Evolutionary conservation across 495 filamentous ascomycete genomes (phyloP), one percentile per base, ranked within the genome.

Genomic region (Penicillium maclennaniae): DNA sequence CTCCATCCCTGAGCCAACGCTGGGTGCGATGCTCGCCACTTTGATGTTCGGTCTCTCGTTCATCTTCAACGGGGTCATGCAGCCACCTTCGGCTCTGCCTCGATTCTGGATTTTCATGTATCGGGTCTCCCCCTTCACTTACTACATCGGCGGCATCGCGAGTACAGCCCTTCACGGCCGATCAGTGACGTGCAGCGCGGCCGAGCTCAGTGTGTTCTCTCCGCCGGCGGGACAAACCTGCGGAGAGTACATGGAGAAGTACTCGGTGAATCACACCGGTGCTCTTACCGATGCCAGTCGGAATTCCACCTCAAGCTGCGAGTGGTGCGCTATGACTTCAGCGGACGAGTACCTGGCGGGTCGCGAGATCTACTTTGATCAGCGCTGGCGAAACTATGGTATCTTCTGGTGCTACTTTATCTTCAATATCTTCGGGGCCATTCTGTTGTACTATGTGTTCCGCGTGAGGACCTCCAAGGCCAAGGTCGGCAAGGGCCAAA

Each of bases 41-140:
- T 64, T 86, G 42, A 61, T 78, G 45, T 83, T 81, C 56, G 74
- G 77, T 56, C 72, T 85, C 47, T 74, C 64, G 34, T 75, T 80
- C 55, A 69, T 81, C 53, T 83, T 84, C 65, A 66, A 62, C 39
- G 71, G 71, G 71, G 82, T 89, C 31, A 77, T 91, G 62, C 79
- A 83, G 40, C 76, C 66, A 7, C 83, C 84, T 5, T 60, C 61
- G 19, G 73, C 69, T 4, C 65, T 87, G 4, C 84, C 85, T 3
- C 59, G 77, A 8, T 89, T 88, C 76, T 89, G 86, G 86, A 85
- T 85, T 51, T 89, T 88, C 75, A 85, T 88, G 81, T 87, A 88
- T 60, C 80, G 82, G 36, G 76, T 85, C 45, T 84, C 80, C 12
- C 85, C 87, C 5, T 81, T 88, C 43, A 85, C 81, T 0, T 88